A percentile compares a stretch with the other conserved stretches of the same genome.
These are phyloP conservation scores for Xylariaceae sp. DNA, from an alignment of 2,329 filamentous ascomycete genomes.

Conservation along the genomic window DNA sequence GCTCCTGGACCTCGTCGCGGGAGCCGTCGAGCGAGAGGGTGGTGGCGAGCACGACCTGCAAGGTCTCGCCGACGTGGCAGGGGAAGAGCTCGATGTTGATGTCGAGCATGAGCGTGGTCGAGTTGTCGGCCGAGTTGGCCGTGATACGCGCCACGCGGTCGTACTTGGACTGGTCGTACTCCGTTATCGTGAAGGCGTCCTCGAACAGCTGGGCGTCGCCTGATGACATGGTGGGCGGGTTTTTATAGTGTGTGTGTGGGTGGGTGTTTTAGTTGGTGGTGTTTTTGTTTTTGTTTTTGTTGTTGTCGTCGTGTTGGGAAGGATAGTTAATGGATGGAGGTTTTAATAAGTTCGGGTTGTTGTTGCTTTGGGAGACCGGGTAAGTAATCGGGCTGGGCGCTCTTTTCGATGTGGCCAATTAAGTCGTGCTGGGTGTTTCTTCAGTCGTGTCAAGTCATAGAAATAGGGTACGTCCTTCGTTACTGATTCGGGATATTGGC, in stretches of 20 bases:
- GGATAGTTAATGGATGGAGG: no score
- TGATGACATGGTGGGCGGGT: slow-evolving; percentile 41
- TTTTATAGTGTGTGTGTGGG: background rate
- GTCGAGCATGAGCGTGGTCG: slow-evolving; percentile 77
- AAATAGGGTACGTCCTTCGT: no score
- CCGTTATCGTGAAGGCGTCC: slow-evolving; percentile 79
- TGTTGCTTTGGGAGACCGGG: no score
- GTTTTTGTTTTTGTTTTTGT: no score
- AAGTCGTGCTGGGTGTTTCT: no score
- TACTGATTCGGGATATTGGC: no score
- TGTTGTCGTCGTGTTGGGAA: no score
- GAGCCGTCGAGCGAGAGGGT: slow-evolving; percentile 61
- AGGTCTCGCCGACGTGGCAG: slow-evolving; percentile 63
- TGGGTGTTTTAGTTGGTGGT: no score
- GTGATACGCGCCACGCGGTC: slow-evolving; percentile 86
- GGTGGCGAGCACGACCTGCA: slow-evolving; percentile 78
- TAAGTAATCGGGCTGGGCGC: no score
- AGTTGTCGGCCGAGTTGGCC: slow-evolving; percentile 68
- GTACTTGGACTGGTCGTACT: slow-evolving; percentile 81
- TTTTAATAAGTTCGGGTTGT: no score
- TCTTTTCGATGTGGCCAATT: no score
- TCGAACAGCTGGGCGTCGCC: slow-evolving; percentile 91
- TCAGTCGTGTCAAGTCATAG: no score
- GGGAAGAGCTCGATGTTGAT: slow-evolving; percentile 93
- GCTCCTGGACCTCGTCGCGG: slow-evolving; percentile 30